These are phyloP conservation scores for Candida tropicalis DNA, from an alignment of 1,139 yeast genomes.

Conservation along the genomic window DNA sequence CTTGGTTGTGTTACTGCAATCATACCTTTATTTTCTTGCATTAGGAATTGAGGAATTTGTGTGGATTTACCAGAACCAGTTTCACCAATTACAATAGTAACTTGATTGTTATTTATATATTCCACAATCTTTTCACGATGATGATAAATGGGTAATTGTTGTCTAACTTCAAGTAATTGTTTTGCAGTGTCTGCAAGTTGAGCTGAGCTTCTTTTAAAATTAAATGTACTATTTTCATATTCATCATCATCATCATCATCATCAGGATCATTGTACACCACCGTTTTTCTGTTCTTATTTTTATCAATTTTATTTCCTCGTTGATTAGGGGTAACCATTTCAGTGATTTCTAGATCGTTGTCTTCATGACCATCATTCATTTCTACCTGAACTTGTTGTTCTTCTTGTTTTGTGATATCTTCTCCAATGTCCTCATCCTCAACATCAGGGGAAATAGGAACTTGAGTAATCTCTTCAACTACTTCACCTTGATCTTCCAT, in stretches of 20 bases:
- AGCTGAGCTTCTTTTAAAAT: conserved; percentile 1
- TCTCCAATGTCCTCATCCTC: conserved; percentile 6
- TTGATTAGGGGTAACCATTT: not conserved
- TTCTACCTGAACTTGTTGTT: not conserved
- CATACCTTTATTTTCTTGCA: conserved; percentile 91
- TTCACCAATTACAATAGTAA: conserved; percentile 98
- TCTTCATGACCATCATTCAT: conserved; percentile 3
- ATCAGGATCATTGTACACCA: conserved; percentile 21
- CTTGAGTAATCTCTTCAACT: conserved; percentile 24
- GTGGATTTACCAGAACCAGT: conserved; percentile 99
- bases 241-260: conserved; percentile 33
- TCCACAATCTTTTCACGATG: conserved; percentile 66
- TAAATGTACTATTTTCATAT: conserved; percentile 16
- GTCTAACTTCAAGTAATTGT: conserved; percentile 52
- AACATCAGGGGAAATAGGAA: conserved; percentile 4
- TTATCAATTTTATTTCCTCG: conserved; percentile 7
- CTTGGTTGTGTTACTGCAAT: conserved; percentile 98
- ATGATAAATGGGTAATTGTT: conserved; percentile 73
- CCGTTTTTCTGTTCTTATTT: conserved; percentile 14
- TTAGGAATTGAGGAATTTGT: conserved; percentile 93
- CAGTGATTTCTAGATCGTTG: not conserved
- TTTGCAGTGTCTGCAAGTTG: conserved; percentile 45
- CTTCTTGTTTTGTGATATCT: not conserved
- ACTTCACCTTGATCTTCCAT: conserved; percentile 1
- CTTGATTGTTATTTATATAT: conserved; percentile 66